A percentile compares a stretch with the other conserved stretches of the same genome.
phyloP scores from a whole-genome alignment of 148 eudicot genomes.

The Amaranthus hypochondriacus region DNA sequence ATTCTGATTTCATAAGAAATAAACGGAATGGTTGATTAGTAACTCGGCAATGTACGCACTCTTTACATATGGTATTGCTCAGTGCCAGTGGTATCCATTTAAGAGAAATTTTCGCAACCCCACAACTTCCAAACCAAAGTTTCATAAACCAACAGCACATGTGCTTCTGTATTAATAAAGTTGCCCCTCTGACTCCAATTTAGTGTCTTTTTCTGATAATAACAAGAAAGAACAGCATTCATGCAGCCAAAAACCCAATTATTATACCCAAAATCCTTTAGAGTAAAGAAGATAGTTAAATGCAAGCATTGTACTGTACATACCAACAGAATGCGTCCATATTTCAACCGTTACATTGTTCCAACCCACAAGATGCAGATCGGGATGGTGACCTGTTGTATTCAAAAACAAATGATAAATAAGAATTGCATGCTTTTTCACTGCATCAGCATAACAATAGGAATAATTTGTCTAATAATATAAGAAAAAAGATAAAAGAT shows the following conservation, averaged over 20 bases:
- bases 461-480: background rate
- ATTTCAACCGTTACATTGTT: constrained; percentile 78
- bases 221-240: background rate
- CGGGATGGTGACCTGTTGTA: constrained; percentile 88
- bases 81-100: no score
- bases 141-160: no score
- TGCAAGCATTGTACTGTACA: constrained; percentile 18
- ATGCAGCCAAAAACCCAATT: background rate
- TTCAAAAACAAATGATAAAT: background rate
- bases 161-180: no score
- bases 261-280: background rate
- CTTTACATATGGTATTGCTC: no score
- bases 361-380: constrained; percentile 94
- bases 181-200: no score
- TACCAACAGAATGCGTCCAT: constrained; percentile 93
- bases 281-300: constrained; percentile 1
- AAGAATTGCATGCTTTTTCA: background rate
- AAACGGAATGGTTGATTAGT: no score
- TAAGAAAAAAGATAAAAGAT: background rate
- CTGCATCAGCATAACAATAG: background rate
- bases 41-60: no score
- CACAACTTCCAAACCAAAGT: no score
- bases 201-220: background rate
- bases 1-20: no score
- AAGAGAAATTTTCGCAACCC: no score